Base-by-base conservation (phyloP, 768 basidiomycete genomes). In the Mrakia gelida region DNA sequence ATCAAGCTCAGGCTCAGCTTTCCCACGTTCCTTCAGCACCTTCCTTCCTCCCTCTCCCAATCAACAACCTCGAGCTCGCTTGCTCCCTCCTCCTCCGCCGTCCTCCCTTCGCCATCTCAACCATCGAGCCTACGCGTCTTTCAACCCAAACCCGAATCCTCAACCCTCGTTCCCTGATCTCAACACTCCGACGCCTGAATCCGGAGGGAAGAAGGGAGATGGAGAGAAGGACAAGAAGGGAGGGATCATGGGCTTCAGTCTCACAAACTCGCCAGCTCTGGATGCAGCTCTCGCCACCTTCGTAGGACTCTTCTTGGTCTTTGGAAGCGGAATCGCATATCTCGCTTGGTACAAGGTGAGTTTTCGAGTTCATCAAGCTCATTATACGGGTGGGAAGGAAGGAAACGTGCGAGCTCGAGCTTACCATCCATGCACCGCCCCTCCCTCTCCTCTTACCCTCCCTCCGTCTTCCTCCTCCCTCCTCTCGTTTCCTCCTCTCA, bases 281-380 rank as follows among this genome's bases (percentile, higher is more conserved):
- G 78, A 79, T 26, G 78, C 78, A 13, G 78, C 68, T 23, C 73
- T 79, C 52, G 67, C 78, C 13, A 76, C 78, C n/a, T 54, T 68
- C 26, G 61, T 79, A 21, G 78, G 78, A 23, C 56, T 79, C 13
- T 11, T 75, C 2, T 34, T 75, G 56, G 89, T 91, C 10, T 91
- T 93, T 81, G 81, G 88, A 21, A 91, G 92, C 59, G 92, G 93
- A 70, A 86, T 91, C 15, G 88, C 87, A 34, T 93, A 93, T 84
- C 84, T 92, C 74, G 85, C 87, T 41, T 93, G 90, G 91, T 94
- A 95, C 86, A 94, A 94, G 84, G 93, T 91, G 80, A 77, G 83
- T 79, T 76, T 65, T 49, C 11, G 7, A 13, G 28, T 52, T 2
- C 45, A 15, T 13, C 41, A 26, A 30, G 45, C 13, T 18, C 21